phyloP scores from a whole-genome alignment of 768 basidiomycete genomes.

The Roridomyces roridus region DNA sequence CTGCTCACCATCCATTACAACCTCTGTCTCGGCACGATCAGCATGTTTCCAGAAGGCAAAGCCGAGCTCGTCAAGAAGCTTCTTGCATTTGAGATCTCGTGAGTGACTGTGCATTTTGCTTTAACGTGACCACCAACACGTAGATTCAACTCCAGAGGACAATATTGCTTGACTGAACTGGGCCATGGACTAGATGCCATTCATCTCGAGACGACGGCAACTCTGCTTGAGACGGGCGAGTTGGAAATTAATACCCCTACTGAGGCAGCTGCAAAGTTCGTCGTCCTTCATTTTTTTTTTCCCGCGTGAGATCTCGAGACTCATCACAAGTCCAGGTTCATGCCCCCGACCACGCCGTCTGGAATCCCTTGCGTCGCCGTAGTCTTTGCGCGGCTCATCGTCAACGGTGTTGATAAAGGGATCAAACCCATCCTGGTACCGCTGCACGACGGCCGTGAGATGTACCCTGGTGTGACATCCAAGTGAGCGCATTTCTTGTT shows the following conservation, averaged over 20 bases:
- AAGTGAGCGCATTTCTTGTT: conserved; percentile 25
- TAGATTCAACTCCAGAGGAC: conserved; percentile 37
- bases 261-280: conserved; percentile 44
- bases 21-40: conserved; percentile 43
- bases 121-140: too few relatives aligned
- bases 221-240: conserved; percentile 40
- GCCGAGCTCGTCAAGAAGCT: conserved; percentile 33
- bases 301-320: too few relatives aligned
- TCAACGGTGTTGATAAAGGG: conserved; percentile 37
- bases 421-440: conserved; percentile 40
- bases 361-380: conserved; percentile 38
- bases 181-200: conserved; percentile 53
- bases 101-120: conserved; percentile 10
- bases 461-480: conserved; percentile 38
- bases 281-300: background rate
- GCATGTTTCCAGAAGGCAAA: conserved; percentile 29
- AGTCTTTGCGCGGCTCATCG: conserved; percentile 40
- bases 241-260: conserved; percentile 46
- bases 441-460: conserved; percentile 34
- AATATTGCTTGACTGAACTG: conserved; percentile 51
- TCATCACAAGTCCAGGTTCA: conserved; percentile 34
- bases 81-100: conserved; percentile 38
- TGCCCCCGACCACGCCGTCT: conserved; percentile 40
- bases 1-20: conserved; percentile 46
- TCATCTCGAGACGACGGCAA: conserved; percentile 51